Evolutionary conservation across 2,329 filamentous ascomycete genomes (phyloP).

Genomic region (Cladophialophora psammophila): DNA sequence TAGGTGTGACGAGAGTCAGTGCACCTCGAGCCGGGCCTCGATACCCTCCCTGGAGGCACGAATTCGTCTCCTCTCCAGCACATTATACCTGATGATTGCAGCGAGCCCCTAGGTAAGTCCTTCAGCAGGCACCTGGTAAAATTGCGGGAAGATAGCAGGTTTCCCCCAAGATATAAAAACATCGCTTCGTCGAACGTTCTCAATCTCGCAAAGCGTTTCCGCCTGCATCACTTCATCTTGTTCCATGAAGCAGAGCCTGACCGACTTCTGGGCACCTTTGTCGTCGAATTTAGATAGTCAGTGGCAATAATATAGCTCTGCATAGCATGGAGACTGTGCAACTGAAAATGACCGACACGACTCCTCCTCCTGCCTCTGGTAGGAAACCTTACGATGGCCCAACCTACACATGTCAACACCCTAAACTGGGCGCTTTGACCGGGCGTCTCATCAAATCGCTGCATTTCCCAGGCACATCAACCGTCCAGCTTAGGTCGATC

Average conservation of each 20-base stretch:
- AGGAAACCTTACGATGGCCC: conserved; percentile 21
- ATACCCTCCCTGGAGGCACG: too few species aligned
- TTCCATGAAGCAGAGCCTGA: not conserved
- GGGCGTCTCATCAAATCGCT: conserved; percentile 16
- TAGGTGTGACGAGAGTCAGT: too few species aligned
- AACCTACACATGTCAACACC: conserved; percentile 16
- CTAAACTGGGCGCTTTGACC: conserved; percentile 26
- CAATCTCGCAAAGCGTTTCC: not conserved
- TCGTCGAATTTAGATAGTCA: not conserved
- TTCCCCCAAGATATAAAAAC: not conserved
- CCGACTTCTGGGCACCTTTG: not conserved
- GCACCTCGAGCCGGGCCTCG: too few species aligned
- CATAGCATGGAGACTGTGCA: not conserved
- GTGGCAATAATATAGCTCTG: not conserved
- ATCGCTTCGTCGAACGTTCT: not conserved
- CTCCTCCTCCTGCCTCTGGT: not conserved
- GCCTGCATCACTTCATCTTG: not conserved
- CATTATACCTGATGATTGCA: too few species aligned
- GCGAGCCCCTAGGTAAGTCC: too few species aligned
- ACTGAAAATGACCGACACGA: not conserved
- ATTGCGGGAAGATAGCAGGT: not conserved
- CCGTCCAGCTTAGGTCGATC: conserved; percentile 29
- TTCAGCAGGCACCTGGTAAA: too few species aligned
- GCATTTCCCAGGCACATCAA: conserved; percentile 13
- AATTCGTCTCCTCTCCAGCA: too few species aligned